Conservation (phyloP, 2,329 filamentous ascomycete species). For the Lomentospora prolificans region DNA sequence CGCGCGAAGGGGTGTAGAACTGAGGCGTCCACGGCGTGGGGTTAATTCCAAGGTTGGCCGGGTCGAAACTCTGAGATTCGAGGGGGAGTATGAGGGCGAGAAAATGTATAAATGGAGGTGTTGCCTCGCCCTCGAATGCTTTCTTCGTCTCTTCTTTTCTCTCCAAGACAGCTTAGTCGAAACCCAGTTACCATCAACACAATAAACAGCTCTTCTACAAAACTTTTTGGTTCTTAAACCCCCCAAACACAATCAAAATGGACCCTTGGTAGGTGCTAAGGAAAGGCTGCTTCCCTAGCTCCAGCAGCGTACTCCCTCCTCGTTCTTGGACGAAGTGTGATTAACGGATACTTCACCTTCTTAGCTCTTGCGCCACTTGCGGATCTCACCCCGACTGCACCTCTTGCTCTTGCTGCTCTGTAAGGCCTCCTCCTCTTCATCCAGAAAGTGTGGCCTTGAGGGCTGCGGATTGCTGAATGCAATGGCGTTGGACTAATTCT, state of each 20-base stretch:
- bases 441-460: not conserved
- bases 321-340: not conserved
- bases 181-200: not conserved
- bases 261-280: slow-evolving; percentile 3
- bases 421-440: not conserved
- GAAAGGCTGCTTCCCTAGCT: not conserved
- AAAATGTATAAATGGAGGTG: slow-evolving; percentile 1
- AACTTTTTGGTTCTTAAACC: slow-evolving; percentile 1
- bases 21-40: not conserved
- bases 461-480: not conserved
- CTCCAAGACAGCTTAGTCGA: not conserved
- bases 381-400: slow-evolving; percentile 5
- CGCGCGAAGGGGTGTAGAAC: not conserved
- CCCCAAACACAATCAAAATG: slow-evolving; percentile 4
- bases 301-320: not conserved
- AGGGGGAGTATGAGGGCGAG: not conserved
- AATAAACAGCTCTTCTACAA: not conserved
- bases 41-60: not conserved
- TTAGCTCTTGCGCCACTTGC: slow-evolving; percentile 6
- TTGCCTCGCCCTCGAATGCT: not conserved
- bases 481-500: not conserved
- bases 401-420: slow-evolving; percentile 7
- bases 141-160: not conserved
- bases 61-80: not conserved
- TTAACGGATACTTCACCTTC: not conserved